Percentiles rank a stretch among this genome's conserved stretches.
Evolutionary conservation across 228 moss, liverwort and hornwort genomes (phyloP).

Genomic region (Sphagnum magellanicum): DNA sequence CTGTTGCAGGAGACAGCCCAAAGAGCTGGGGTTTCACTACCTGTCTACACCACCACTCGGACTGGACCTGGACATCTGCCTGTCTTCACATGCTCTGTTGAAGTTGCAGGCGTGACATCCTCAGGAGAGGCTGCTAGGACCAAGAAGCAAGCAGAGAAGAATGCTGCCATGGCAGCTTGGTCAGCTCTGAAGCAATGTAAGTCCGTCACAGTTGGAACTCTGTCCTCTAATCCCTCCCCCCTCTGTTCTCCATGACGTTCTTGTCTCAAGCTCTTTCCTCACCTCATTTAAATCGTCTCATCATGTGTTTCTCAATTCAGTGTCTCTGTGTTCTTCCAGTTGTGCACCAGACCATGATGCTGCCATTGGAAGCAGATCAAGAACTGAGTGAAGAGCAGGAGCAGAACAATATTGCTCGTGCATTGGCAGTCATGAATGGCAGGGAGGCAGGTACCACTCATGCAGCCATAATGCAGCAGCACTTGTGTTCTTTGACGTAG

Average conservation of each 20-base stretch:
- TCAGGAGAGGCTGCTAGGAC: slow-evolving; percentile 92
- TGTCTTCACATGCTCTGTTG: slow-evolving; percentile 94
- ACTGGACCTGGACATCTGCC: slow-evolving; percentile 97
- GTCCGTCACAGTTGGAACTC: background rate
- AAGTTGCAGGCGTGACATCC: slow-evolving; percentile 81
- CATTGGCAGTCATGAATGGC: slow-evolving; percentile 72
- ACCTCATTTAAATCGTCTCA: no score
- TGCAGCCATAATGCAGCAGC: background rate
- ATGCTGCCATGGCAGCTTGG: slow-evolving; percentile 94
- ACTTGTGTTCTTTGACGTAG: slow-evolving; percentile 30
- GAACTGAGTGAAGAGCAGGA: slow-evolving; percentile 96
- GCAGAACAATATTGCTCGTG: slow-evolving; percentile 92
- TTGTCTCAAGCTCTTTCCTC: no score
- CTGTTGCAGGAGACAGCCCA: slow-evolving; percentile 96
- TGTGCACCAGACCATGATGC: no score
- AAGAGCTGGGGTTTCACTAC: slow-evolving; percentile 92
- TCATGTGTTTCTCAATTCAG: no score
- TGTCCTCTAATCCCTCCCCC: no score
- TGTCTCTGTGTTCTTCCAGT: no score
- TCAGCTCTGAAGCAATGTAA: slow-evolving; percentile 89
- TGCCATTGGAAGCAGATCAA: no score
- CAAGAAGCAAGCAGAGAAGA: slow-evolving; percentile 62
- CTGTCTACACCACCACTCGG: slow-evolving; percentile 79
- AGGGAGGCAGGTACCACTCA: slow-evolving; percentile 25
- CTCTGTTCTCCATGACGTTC: no score